Conservation (phyloP, 2,329 filamentous ascomycete species). For the Ophiosphaerella korrae region DNA sequence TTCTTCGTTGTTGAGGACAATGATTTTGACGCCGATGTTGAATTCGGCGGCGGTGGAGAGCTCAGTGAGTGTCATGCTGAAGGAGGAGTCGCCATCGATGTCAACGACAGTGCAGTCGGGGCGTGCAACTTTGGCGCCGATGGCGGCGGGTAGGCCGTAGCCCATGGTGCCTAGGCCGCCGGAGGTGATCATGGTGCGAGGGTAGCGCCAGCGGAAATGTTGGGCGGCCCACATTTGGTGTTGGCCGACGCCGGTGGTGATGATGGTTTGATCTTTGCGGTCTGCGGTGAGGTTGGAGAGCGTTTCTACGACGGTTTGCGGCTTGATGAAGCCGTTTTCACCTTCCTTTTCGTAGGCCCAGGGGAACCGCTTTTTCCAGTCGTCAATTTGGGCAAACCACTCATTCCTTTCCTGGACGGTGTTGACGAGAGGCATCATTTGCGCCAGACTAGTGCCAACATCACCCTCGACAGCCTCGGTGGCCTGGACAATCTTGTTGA, state of each 20-base stretch:
- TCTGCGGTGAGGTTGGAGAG: constrained; percentile 81
- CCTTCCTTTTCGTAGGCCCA: constrained; percentile 82
- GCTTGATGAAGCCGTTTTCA: constrained; percentile 82
- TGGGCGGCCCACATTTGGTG: constrained; percentile 99
- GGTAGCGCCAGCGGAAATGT: constrained; percentile 92
- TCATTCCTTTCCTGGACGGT: constrained; percentile 70
- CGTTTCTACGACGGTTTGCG: constrained; percentile 88
- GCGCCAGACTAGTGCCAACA: constrained; percentile 76
- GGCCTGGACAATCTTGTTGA: constrained; percentile 98
- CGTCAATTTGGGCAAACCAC: constrained; percentile 89
- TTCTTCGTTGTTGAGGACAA: constrained; percentile 95
- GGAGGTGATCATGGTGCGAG: constrained; percentile 93
- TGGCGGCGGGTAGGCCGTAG: constrained; percentile 90
- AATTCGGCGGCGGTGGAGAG: constrained; percentile 92
- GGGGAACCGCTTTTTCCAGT: constrained; percentile 92
- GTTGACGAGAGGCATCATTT: constrained; percentile 75
- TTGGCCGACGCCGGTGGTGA: constrained; percentile 93
- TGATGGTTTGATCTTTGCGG: constrained; percentile 83
- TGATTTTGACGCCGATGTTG: constrained; percentile 94
- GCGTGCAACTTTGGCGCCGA: constrained; percentile 87
- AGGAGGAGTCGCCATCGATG: constrained; percentile 97
- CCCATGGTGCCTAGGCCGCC: constrained; percentile 97
- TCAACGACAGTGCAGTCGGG: constrained; percentile 88
- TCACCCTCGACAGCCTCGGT: constrained; percentile 96
- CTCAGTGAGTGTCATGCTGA: constrained; percentile 98